Base-by-base conservation (phyloP, 257 asterid species). In the Henckelia pumila region DNA sequence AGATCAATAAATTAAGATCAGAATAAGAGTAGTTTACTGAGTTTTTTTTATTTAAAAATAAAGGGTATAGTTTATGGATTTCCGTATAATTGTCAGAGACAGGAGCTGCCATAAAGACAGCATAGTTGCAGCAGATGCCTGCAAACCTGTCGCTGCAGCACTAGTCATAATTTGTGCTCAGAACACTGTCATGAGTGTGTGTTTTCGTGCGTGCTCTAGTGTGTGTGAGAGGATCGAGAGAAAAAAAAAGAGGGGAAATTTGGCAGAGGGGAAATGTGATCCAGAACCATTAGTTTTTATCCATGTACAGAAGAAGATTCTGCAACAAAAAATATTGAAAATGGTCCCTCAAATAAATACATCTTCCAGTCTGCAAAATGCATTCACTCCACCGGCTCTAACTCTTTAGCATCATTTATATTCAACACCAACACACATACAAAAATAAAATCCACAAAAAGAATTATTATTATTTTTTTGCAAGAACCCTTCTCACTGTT, bases 291-390 rank as follows among this genome's bases (percentile, higher is more conserved):
- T 87, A 83, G 81, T 77, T 85, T 85, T 77, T 85, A 80, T 81
- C 85, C 91, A 79, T 87, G 85, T 78, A 85, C 91, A 81, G 79
- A 28, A n/a, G n/a, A 79, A 86, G 93, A 89, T 87, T 81, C 95
- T 92, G 96, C 92, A 73, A 91, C 74, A 74, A 35, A 35, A 35
- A 6, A 32, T 5, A 40, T 40, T 40, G 5, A 14, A 40, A 76
- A 86, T 91, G 95, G 90, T 80, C 96, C 96, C 88, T 84, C 73
- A 80, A 87, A 74, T 89, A 84, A 85, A 80, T 89, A 86, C 62
- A 74, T 95, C 85, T 76, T 73, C 84, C 71, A 40, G 52, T 40
- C 71, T 64, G 5, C 49, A 7, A 33, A 5, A 65, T 56, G 28
- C 79, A 44, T 63, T 56, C 30, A 65, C 76, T 66, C 53, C 65